Conservation (phyloP, 23 red algal genomes). For the Gracilaria domingensis region DNA sequence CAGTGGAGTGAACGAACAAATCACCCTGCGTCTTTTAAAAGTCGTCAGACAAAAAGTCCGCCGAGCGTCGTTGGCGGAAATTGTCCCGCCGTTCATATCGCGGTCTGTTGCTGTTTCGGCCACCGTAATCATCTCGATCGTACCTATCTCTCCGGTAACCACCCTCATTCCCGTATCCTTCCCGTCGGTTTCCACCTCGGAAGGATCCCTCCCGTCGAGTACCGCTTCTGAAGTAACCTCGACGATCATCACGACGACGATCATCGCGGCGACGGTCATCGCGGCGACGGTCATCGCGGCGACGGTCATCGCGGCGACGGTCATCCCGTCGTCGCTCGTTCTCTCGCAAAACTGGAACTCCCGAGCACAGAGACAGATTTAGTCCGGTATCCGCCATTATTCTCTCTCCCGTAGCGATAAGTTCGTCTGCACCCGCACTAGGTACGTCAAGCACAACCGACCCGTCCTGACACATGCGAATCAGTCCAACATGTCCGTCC, state of each 20-base stretch:
- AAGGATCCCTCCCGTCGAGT: neutral
- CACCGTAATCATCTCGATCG: constrained; percentile 44
- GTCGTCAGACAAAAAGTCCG: constrained; percentile 58
- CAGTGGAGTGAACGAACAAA: neutral
- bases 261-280: constrained; percentile 12
- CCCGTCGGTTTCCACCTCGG: constrained; percentile 47
- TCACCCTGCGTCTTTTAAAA: constrained; percentile 26
- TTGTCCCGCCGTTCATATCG: constrained; percentile 26
- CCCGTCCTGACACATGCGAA: constrained; percentile 84
- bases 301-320: constrained; percentile 26
- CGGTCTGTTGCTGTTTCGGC: constrained; percentile 19
- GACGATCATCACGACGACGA: constrained; percentile 29
- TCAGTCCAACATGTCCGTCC: constrained; percentile 71
- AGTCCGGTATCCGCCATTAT: constrained; percentile 39
- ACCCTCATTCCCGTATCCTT: neutral
- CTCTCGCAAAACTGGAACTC: constrained; percentile 60
- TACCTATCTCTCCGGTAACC: constrained; percentile 22
- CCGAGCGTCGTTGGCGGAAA: neutral
- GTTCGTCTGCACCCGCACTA: constrained; percentile 45
- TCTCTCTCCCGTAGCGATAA: constrained; percentile 47
- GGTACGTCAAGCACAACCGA: constrained; percentile 86
- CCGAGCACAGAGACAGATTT: constrained; percentile 20
- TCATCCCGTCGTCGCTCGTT: constrained; percentile 12
- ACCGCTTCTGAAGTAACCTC: constrained; percentile 28
- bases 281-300: constrained; percentile 29